Evolutionary conservation across 192 early-diverging fungal genomes (phyloP).

Genomic region (Martensiomyces pterosporus): DNA sequence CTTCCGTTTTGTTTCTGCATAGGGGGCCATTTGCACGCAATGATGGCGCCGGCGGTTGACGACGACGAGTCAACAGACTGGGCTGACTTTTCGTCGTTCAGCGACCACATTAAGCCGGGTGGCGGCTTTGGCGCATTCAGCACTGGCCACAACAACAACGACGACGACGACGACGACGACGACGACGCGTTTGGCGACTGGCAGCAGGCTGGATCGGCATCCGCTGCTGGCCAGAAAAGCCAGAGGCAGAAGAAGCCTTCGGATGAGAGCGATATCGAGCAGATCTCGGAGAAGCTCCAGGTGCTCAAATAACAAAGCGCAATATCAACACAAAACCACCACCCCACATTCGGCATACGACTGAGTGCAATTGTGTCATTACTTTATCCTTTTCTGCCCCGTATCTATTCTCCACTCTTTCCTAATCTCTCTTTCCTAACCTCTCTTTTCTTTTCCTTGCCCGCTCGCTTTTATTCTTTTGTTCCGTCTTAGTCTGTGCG

Average conservation of each 20-base stretch:
- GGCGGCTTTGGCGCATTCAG: neutral
- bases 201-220: neutral
- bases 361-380: too few species aligned
- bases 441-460: neutral
- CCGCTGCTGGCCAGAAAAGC: too few species aligned
- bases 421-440: neutral
- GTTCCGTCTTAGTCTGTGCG: neutral
- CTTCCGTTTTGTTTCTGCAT: neutral
- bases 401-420: neutral
- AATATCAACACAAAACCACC: neutral
- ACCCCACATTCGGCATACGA: too few species aligned
- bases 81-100: conserved; percentile 23
- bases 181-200: neutral
- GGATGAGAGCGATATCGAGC: conserved; percentile 16
- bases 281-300: conserved; percentile 16
- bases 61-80: conserved; percentile 30
- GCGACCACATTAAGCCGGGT: too few species aligned
- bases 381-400: neutral
- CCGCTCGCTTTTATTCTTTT: neutral
- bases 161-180: neutral
- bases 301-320: neutral
- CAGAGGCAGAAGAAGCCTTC: too few species aligned
- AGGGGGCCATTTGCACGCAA: too few species aligned
- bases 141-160: neutral
- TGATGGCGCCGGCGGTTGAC: conserved; percentile 36